Evolutionary conservation across 2,329 filamentous ascomycete genomes (phyloP).

Genomic region (Monilinia vaccinii-corymbosi): DNA sequence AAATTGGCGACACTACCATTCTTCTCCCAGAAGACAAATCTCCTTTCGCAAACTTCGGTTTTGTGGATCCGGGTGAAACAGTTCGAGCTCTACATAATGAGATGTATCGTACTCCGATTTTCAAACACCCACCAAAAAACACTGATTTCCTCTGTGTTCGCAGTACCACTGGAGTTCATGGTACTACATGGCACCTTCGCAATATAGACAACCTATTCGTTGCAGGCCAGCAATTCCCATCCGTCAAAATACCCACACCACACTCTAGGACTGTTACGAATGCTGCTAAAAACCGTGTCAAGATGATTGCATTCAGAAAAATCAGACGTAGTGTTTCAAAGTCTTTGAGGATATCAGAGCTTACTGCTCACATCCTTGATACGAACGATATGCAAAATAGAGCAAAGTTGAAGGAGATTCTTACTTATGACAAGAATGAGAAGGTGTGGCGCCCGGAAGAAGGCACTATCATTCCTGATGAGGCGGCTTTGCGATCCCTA

Average conservation of each 20-base stretch:
- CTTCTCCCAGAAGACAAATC: slow-evolving; percentile 90
- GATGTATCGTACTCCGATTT: slow-evolving; percentile 91
- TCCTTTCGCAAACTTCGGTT: slow-evolving; percentile 90
- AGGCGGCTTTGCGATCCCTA: slow-evolving; percentile 72
- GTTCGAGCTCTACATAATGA: slow-evolving; percentile 88
- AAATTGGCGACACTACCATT: slow-evolving; percentile 82
- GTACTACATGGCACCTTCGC: slow-evolving; percentile 72
- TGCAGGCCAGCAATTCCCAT: slow-evolving; percentile 88
- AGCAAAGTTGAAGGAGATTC: slow-evolving; percentile 94
- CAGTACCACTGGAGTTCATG: slow-evolving; percentile 69
- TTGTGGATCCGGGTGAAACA: slow-evolving; percentile 82
- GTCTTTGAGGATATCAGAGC: slow-evolving; percentile 66
- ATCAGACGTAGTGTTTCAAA: slow-evolving; percentile 66
- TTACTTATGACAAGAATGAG: slow-evolving; percentile 78
- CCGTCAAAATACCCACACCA: slow-evolving; percentile 83
- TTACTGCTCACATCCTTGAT: slow-evolving; percentile 86
- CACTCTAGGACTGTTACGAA: slow-evolving; percentile 94
- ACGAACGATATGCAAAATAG: slow-evolving; percentile 93
- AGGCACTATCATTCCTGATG: slow-evolving; percentile 68
- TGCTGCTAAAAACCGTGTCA: slow-evolving; percentile 91
- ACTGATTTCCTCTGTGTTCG: slow-evolving; percentile 85
- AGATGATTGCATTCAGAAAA: slow-evolving; percentile 89
- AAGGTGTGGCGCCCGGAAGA: slow-evolving; percentile 73
- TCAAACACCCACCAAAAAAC: slow-evolving; percentile 67
- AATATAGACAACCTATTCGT: slow-evolving; percentile 87